phyloP scores from a whole-genome alignment of 2,329 filamentous ascomycete genomes.

The Periconia sp. region DNA sequence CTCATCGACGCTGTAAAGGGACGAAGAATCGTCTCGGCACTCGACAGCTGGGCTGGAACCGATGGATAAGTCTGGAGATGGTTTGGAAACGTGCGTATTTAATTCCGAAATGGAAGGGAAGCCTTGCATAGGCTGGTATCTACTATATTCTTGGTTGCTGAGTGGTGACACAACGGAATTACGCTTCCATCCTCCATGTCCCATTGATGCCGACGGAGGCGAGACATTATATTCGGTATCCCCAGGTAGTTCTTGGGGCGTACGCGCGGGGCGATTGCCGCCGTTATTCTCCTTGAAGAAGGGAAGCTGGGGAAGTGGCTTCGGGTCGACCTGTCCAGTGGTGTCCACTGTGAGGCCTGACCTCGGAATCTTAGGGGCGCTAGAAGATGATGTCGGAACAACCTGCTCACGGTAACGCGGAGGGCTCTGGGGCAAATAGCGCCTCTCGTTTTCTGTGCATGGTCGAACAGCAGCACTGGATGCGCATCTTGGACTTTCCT shows the following conservation, averaged over 20 bases:
- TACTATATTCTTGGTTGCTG: constrained; percentile 16
- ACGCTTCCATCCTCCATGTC: constrained; percentile 18
- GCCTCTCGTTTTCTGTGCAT: constrained; percentile 38
- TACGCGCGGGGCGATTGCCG: constrained; percentile 22
- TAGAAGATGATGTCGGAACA: constrained; percentile 4
- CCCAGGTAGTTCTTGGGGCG: constrained; percentile 15
- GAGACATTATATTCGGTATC: constrained; percentile 30
- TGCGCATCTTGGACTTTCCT: not conserved
- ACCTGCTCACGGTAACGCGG: not conserved
- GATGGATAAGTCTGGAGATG: constrained; percentile 15
- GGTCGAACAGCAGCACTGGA: constrained; percentile 21
- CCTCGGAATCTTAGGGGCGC: constrained; percentile 20
- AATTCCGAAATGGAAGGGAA: constrained; percentile 18
- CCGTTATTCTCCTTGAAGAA: constrained; percentile 23
- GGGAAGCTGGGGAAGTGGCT: constrained; percentile 31
- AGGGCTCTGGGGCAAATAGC: not conserved
- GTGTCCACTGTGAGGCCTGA: constrained; percentile 42
- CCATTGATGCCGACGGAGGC: constrained; percentile 31
- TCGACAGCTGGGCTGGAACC: constrained; percentile 37
- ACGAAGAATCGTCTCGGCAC: constrained; percentile 39
- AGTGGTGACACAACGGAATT: constrained; percentile 37
- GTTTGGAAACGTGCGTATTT: constrained; percentile 9
- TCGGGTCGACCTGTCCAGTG: constrained; percentile 26
- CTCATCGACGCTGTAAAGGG: constrained; percentile 38
- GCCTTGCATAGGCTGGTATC: constrained; percentile 11